Evolutionary conservation across 208 protist genomes (phyloP), one percentile per base, ranked within the genome.

Genomic region (Wallacemonas sp.): DNA sequence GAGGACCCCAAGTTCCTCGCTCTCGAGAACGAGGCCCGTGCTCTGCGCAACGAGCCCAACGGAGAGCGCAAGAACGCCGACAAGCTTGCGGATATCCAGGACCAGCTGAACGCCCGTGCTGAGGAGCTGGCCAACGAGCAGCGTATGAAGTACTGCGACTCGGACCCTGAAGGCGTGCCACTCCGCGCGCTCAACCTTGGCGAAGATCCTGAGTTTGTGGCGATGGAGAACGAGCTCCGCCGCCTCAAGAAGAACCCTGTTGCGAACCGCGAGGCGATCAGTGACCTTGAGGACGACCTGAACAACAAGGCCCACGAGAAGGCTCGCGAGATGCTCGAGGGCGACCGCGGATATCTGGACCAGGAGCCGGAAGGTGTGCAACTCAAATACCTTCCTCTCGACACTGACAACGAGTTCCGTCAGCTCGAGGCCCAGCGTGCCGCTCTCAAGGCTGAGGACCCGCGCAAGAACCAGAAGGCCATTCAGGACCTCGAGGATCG

Each of bases 271-370:
- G 75, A 90, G 70, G 67, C 55, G 11, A 85, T 94, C 55, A 77
- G 70, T 39, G 78, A 89, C 58, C 62, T 94, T 31, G 82, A 85
- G 72, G 53, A 78, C 46, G 75, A 88, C 46, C 72, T 94, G 19
- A 91, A 92, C 58, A 68, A 70, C 56, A 75, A 69, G 55, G 82
- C 82, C 2, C 77, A 80, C 62, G 81, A 80, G 59, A 81, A 80
- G 60, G 84, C 82, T 14, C 71, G 54, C 28, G 63, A 62, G 56
- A 56, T 90, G 72, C 60, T 91, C 44, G 62, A 80, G 39, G 65
- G 66, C 24, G 88, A 94, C 59, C 85, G 88, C 34, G 81, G 55
- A 54, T 92, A 88, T 65, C 71, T 94, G 8, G 77, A 75, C 54
- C 54, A 58, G 27, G 26, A 82, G 41, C 75, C 77, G 41, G 79